Percentiles rank a stretch among this genome's conserved stretches.
Conservation (phyloP, 1,139 yeast genomes). For the Debaryomyces sp. region DNA sequence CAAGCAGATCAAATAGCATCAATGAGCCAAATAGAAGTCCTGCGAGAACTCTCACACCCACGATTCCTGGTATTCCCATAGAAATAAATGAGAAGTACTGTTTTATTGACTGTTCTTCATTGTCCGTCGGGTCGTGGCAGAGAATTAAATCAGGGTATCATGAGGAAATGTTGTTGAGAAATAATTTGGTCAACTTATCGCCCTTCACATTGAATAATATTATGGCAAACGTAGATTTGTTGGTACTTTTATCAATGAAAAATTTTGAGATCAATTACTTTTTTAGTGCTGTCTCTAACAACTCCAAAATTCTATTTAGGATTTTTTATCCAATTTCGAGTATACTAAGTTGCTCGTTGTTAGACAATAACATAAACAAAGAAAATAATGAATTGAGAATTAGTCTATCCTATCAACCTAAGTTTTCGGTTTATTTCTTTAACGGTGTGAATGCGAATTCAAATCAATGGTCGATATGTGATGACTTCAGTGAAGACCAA, state of each 20-base stretch:
- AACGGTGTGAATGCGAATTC: constrained; percentile 51
- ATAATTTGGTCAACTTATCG: constrained; percentile 58
- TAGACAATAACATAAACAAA: constrained; percentile 48
- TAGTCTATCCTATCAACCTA: constrained; percentile 61
- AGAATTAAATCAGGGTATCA: constrained; percentile 67
- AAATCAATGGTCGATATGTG: constrained; percentile 82
- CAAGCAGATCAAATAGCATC: constrained; percentile 26
- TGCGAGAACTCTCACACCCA: constrained; percentile 5
- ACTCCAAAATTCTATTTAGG: constrained; percentile 66
- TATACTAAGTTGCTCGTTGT: constrained; percentile 48
- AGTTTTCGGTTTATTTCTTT: constrained; percentile 72
- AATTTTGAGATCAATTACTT: constrained; percentile 74
- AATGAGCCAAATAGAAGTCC: constrained; percentile 12
- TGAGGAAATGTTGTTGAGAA: constrained; percentile 39
- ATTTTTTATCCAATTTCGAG: constrained; percentile 64
- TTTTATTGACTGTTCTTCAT: constrained; percentile 64
- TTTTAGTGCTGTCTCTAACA: constrained; percentile 68
- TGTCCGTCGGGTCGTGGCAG: constrained; percentile 81
- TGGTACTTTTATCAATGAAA: constrained; percentile 67
- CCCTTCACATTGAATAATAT: constrained; percentile 64
- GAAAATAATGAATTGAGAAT: constrained; percentile 55
- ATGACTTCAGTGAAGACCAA: constrained; percentile 80
- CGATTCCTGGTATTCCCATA: constrained; percentile 41
- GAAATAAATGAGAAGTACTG: constrained; percentile 67
- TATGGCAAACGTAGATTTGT: constrained; percentile 67